These are phyloP conservation scores for Naganishia sp. DNA, from an alignment of 1,284 basidiomycete genomes.

Conservation along the genomic window DNA sequence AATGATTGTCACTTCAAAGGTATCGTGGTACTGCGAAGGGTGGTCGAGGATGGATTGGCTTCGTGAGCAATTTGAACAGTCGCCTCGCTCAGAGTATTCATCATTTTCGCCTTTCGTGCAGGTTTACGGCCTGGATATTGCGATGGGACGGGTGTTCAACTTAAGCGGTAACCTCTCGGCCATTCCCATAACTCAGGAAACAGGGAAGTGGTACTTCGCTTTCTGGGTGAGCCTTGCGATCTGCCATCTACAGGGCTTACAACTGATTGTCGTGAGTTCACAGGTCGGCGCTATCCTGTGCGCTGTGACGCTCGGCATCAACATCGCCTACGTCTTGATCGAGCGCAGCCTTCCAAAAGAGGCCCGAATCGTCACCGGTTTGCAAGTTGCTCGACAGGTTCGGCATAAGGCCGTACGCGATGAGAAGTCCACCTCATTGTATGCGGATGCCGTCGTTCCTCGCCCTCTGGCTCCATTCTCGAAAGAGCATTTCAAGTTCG, in stretches of 20 bases:
- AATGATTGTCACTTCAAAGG: background rate
- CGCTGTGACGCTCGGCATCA: slow-evolving; percentile 41
- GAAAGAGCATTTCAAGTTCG: slow-evolving; percentile 22
- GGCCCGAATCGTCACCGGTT: slow-evolving; percentile 40
- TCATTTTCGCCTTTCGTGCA: slow-evolving; percentile 8
- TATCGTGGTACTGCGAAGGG: slow-evolving; percentile 27
- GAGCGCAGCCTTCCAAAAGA: slow-evolving; percentile 47
- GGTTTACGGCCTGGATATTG: slow-evolving; percentile 47
- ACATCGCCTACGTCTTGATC: slow-evolving; percentile 47
- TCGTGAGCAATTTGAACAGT: background rate
- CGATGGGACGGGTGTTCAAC: slow-evolving; percentile 42
- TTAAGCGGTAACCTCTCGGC: slow-evolving; percentile 38
- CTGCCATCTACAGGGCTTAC: background rate
- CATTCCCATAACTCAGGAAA: slow-evolving; percentile 49
- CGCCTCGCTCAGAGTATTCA: background rate
- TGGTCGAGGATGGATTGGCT: slow-evolving; percentile 29
- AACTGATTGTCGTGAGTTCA: background rate
- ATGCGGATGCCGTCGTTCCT: background rate
- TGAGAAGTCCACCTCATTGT: background rate
- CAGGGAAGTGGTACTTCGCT: slow-evolving; percentile 52
- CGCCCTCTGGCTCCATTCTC: slow-evolving; percentile 31
- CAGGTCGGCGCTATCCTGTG: slow-evolving; percentile 47
- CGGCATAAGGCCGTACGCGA: background rate
- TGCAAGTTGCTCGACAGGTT: slow-evolving; percentile 24
- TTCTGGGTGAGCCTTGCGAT: slow-evolving; percentile 46